Evolutionary conservation across 2,329 filamentous ascomycete species (phyloP).

Genomic region (Curvularia verruculosa): DNA sequence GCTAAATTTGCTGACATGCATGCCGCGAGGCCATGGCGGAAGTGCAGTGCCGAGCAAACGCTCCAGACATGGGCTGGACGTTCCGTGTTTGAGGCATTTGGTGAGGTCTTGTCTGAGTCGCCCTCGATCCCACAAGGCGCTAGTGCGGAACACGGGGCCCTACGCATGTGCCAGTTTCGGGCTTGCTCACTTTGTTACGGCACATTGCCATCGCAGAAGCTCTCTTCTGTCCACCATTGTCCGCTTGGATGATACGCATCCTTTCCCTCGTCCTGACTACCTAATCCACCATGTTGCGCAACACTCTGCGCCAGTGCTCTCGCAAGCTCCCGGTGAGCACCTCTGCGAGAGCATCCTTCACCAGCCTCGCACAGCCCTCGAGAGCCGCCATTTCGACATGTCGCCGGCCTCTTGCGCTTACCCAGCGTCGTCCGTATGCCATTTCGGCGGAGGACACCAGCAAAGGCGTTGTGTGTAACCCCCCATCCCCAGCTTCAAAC

Average conservation of each 20-base stretch:
- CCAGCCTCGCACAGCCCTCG: conserved; percentile 47
- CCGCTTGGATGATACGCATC: conserved; percentile 42
- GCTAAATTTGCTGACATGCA: background rate
- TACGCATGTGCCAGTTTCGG: conserved; percentile 21
- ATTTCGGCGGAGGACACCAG: conserved; percentile 63
- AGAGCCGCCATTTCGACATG: conserved; percentile 54
- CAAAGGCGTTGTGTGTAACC: conserved; percentile 64
- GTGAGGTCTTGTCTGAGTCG: conserved; percentile 17
- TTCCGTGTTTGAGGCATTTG: conserved; percentile 34
- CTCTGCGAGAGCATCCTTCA: conserved; percentile 54
- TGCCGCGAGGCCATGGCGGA: background rate
- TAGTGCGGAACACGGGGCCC: conserved; percentile 28
- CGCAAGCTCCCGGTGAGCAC: conserved; percentile 65
- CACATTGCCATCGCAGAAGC: conserved; percentile 27
- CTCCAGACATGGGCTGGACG: background rate
- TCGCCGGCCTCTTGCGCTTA: conserved; percentile 55
- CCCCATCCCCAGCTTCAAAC: conserved; percentile 15
- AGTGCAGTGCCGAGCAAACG: background rate
- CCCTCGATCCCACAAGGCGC: conserved; percentile 19
- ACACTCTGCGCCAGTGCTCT: conserved; percentile 69
- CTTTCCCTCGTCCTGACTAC: conserved; percentile 22
- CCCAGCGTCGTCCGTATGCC: conserved; percentile 63
- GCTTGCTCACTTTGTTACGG: conserved; percentile 24
- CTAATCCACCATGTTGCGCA: conserved; percentile 70
- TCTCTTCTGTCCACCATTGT: conserved; percentile 27